Conservation (phyloP, 108 stramenopile genomes). For the Halocafeteria seosinensis region DNA sequence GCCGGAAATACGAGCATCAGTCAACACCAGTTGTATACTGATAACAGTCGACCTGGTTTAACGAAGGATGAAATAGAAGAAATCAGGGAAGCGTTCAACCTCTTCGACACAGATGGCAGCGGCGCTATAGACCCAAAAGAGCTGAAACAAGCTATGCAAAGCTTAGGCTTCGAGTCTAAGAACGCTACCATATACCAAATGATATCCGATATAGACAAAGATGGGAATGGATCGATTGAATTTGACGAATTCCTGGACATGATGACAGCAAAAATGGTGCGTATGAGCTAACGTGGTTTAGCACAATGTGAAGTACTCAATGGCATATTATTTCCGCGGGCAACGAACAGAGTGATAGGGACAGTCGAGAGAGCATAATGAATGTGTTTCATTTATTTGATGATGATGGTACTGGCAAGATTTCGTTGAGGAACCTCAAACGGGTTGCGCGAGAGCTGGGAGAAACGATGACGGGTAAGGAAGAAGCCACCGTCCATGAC, state of each 20-base stretch:
- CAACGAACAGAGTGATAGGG: conserved; percentile 36
- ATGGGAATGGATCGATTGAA: conserved; percentile 37
- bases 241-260: conserved; percentile 66
- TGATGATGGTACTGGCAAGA: conserved; percentile 78
- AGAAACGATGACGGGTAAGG: conserved; percentile 66
- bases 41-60: too few relatives aligned
- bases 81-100: neutral
- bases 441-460: conserved; percentile 84
- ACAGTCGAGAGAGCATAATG: conserved; percentile 47
- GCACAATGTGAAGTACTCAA: neutral
- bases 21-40: too few relatives aligned
- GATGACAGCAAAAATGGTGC: conserved; percentile 63
- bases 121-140: conserved; percentile 77
- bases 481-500: too few relatives aligned
- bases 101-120: neutral
- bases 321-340: conserved; percentile 1
- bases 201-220: conserved; percentile 58
- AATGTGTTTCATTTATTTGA: conserved; percentile 97
- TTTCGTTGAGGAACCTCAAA: conserved; percentile 72
- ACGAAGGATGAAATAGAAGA: too few relatives aligned
- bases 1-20: too few relatives aligned
- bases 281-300: too few relatives aligned
- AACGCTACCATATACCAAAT: conserved; percentile 75
- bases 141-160: conserved; percentile 71
- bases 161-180: conserved; percentile 71